Evolutionary conservation across 306 rosid species (phyloP), one percentile per base, ranked within the genome.

Genomic region (Castanospermum australe): DNA sequence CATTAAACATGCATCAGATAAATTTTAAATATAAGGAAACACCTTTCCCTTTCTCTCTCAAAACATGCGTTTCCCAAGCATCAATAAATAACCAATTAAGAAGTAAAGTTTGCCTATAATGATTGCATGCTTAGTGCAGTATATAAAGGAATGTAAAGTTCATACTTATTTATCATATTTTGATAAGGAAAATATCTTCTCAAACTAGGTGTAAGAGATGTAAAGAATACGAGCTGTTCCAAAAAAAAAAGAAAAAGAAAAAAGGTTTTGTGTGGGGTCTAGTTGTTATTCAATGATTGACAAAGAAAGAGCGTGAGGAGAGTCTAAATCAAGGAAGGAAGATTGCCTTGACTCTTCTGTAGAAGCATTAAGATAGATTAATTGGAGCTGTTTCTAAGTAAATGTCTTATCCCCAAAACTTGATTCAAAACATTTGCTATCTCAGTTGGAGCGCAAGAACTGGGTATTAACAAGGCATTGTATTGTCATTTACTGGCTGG

Each of bases 1-100:
- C 81, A 79, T 51, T 13, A 33, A 33, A 59, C 51, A 75, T 75
- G 59, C 57, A 71, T 81, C 24, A 71, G 78, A 71, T 35, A 30
- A 32, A 0, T 56, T 66, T 25, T 38, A 0, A 47, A 30, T 36
- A 78, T 21, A 42, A 42, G 8, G 56, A 30, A 39, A 24, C 55
- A 73, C 25, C 48, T 55, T 21, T 38, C 35, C 24, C 65, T 21
- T 38, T 28, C 21, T 44, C 47, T 9, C 14, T 8, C 8, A 18
- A 32, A 38, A 73, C 67, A 57, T 15, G 44, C 57, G 45, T 28
- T 11, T 41, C 20, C 12, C 70, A 28, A 60, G 59, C 32, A 22
- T 36, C 56, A 22, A 56, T 6, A 52, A 71, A 20, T 35, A 71
- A 20, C 51, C 14, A 38, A 55, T 55, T 5, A 39, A 39, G 9